Conservation (phyloP, 768 basidiomycete species). For the Paxillus ammoniavirescens region DNA sequence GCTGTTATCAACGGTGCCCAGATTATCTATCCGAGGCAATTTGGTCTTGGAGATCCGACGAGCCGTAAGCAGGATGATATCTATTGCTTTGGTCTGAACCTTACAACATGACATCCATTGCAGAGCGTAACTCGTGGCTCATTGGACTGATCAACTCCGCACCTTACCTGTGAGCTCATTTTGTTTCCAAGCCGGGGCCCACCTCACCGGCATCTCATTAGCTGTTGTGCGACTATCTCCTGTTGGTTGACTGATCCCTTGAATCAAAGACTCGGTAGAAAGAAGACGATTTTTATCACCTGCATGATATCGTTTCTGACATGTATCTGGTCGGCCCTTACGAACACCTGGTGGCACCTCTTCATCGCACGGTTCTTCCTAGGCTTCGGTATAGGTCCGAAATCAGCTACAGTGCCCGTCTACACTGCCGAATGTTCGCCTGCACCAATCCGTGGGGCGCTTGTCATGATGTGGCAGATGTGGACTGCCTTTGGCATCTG, state of each 20-base stretch:
- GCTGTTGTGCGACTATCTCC: conserved; percentile 45
- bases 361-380: conserved; percentile 48
- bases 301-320: conserved; percentile 48
- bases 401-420: conserved; percentile 55
- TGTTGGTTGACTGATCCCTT: conserved; percentile 67
- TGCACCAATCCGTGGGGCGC: conserved; percentile 73
- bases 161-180: conserved; percentile 39
- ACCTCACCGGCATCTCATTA: conserved; percentile 7
- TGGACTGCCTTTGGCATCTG: conserved; percentile 85
- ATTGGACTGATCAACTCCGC: conserved; percentile 70
- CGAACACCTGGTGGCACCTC: conserved; percentile 50
- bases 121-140: conserved; percentile 56
- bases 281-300: conserved; percentile 54
- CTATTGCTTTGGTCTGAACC: background rate
- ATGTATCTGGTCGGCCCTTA: conserved; percentile 48
- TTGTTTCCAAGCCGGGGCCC: conserved; percentile 1
- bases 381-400: conserved; percentile 40
- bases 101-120: conserved; percentile 1
- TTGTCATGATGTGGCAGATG: conserved; percentile 88
- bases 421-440: conserved; percentile 74
- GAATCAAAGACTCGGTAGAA: conserved; percentile 54
- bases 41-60: conserved; percentile 38
- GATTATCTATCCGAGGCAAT: conserved; percentile 43
- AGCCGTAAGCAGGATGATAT: conserved; percentile 1
- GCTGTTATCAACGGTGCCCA: conserved; percentile 37